Percentiles rank a stretch among this genome's conserved stretches.
Conservation (phyloP, 2,329 filamentous ascomycete species). For the Coniella lustricola region DNA sequence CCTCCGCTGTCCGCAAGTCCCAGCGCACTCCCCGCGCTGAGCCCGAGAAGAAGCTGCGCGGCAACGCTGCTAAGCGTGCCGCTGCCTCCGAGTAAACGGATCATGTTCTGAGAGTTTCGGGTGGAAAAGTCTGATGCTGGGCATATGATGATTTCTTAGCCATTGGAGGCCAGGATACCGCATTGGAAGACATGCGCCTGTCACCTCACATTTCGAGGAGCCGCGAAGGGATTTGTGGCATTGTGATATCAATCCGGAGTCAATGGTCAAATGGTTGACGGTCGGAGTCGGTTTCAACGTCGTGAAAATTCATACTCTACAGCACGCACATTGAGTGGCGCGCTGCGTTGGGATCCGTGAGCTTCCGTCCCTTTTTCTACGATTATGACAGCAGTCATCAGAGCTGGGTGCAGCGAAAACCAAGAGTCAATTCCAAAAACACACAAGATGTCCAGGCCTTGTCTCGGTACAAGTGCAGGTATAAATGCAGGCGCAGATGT, state of each 20-base stretch:
- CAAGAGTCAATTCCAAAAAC: slow-evolving; percentile 6
- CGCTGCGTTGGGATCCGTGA: not conserved
- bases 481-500: too few relatives aligned
- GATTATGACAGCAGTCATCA: not conserved
- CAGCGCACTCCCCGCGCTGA: slow-evolving; percentile 73
- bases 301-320: slow-evolving; percentile 7
- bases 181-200: slow-evolving; percentile 3
- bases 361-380: not conserved
- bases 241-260: slow-evolving; percentile 16
- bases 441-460: not conserved
- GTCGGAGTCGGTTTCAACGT: slow-evolving; percentile 12
- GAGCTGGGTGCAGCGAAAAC: slow-evolving; percentile 2
- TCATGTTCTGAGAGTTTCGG: not conserved
- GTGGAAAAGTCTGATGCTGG: slow-evolving; percentile 9
- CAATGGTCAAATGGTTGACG: slow-evolving; percentile 13
- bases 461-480: not conserved
- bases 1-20: slow-evolving; percentile 73
- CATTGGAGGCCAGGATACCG: slow-evolving; percentile 5
- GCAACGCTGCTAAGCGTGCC: slow-evolving; percentile 72
- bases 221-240: slow-evolving; percentile 8
- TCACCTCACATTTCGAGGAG: slow-evolving; percentile 3
- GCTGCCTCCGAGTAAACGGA: slow-evolving; percentile 38
- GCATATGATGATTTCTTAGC: not conserved
- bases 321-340: not conserved
- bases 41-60: slow-evolving; percentile 68